A percentile compares a stretch with the other conserved stretches of the same genome.
Conservation (phyloP, 1,139 yeast species). For the Taiozyma sp. region DNA sequence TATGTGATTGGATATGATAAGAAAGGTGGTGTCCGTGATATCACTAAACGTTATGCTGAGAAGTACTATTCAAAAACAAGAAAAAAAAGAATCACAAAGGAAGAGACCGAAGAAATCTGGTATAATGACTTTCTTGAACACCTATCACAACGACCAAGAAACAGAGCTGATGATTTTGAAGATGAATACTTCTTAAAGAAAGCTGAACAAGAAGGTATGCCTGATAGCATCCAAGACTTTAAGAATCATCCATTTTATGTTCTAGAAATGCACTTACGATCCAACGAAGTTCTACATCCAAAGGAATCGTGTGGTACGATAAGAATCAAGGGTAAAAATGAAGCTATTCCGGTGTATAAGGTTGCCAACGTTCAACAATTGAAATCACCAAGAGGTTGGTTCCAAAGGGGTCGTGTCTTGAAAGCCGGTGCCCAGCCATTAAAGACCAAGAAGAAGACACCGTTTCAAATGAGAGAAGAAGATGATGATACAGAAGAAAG, state of each 20-base stretch:
- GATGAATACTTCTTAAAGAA: constrained; percentile 61
- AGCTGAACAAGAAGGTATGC: constrained; percentile 75
- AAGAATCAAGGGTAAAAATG: too few species aligned
- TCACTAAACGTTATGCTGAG: constrained; percentile 76
- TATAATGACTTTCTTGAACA: constrained; percentile 33
- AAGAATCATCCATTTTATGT: too few species aligned
- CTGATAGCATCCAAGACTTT: too few species aligned
- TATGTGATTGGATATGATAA: constrained; percentile 78
- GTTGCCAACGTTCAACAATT: too few species aligned
- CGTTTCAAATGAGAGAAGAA: constrained; percentile 24
- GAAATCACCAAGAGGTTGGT: too few species aligned
- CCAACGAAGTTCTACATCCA: too few species aligned
- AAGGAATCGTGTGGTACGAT: too few species aligned
- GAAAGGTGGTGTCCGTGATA: constrained; percentile 64
- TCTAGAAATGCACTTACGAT: too few species aligned
- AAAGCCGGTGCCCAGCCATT: too few species aligned
- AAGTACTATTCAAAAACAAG: constrained; percentile 69
- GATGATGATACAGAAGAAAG: constrained; percentile 48
- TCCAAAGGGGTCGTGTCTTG: too few species aligned
- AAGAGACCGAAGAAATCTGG: constrained; percentile 55
- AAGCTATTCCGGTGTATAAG: too few species aligned
- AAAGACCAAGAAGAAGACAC: constrained; percentile 32
- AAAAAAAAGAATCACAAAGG: constrained; percentile 63
- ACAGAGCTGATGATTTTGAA: constrained; percentile 62
- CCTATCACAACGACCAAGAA: constrained; percentile 29